A percentile compares a stretch with the other conserved stretches of the same genome.
These are phyloP conservation scores for Magnolia officinalis DNA, from an alignment of 164 flowering plant species.

Conservation along the genomic window DNA sequence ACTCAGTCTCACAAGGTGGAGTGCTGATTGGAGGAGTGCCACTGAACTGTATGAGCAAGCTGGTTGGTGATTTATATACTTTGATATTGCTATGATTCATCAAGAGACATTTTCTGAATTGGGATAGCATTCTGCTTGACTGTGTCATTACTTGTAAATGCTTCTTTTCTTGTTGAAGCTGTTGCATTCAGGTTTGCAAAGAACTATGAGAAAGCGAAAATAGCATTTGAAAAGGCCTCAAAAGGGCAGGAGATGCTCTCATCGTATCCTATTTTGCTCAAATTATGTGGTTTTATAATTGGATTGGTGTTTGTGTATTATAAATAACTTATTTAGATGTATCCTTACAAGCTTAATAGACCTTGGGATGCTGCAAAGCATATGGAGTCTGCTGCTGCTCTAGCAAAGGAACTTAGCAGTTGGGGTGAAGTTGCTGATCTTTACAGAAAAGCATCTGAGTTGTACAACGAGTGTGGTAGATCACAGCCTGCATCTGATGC, in stretches of 20 bases:
- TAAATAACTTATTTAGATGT: neutral
- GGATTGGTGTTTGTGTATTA: neutral
- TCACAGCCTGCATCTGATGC: slow-evolving; percentile 96
- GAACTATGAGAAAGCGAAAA: slow-evolving; percentile 70
- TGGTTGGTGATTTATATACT: slow-evolving; percentile 39
- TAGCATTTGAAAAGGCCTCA: slow-evolving; percentile 87
- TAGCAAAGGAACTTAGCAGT: slow-evolving; percentile 67
- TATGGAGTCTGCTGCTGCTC: slow-evolving; percentile 87
- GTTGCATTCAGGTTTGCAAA: slow-evolving; percentile 56
- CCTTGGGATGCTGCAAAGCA: slow-evolving; percentile 99
- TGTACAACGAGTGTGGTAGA: slow-evolving; percentile 78
- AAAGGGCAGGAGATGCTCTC: slow-evolving; percentile 95
- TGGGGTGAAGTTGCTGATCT: slow-evolving; percentile 87
- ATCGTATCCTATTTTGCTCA: slow-evolving; percentile 60
- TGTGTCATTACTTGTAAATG: neutral
- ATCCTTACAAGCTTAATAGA: slow-evolving; percentile 52
- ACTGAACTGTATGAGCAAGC: slow-evolving; percentile 82
- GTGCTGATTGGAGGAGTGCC: slow-evolving; percentile 90
- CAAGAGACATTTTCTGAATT: neutral
- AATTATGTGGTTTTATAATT: neutral
- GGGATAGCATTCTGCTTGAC: neutral
- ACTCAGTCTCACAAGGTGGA: slow-evolving; percentile 90
- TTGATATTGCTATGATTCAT: neutral
- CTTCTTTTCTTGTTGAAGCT: slow-evolving; percentile 39
- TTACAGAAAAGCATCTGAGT: slow-evolving; percentile 75